phyloP scores from a whole-genome alignment of 2,329 filamentous ascomycete species.

The Ascochyta viciae-villosae region DNA sequence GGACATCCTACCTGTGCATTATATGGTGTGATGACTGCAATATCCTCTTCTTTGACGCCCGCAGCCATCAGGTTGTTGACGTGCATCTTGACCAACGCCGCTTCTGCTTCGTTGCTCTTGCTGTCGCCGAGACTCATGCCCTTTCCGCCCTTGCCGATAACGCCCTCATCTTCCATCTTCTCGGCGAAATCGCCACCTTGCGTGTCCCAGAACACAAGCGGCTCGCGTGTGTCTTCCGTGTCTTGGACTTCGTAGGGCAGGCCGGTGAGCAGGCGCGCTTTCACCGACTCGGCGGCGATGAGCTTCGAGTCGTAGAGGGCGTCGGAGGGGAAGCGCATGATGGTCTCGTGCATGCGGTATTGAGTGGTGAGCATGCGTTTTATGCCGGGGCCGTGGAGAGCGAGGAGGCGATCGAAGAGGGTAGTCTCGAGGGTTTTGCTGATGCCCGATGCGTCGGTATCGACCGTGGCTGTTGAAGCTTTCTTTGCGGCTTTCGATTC shows the following conservation, averaged over 20 bases:
- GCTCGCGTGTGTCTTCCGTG: conserved; percentile 85
- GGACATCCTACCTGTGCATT: conserved; percentile 75
- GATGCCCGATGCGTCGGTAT: conserved; percentile 45
- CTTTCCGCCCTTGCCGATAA: conserved; percentile 56
- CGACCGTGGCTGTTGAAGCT: conserved; percentile 38
- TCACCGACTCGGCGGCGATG: conserved; percentile 80
- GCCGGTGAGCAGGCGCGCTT: conserved; percentile 74
- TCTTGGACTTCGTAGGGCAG: conserved; percentile 78
- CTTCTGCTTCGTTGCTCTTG: conserved; percentile 93
- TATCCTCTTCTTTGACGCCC: conserved; percentile 81
- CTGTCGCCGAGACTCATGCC: conserved; percentile 70
- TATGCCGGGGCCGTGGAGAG: conserved; percentile 79
- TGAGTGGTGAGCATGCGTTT: conserved; percentile 96
- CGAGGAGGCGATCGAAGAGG: conserved; percentile 86
- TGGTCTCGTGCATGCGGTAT: conserved; percentile 96
- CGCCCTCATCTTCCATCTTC: conserved; percentile 75
- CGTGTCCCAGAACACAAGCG: conserved; percentile 93
- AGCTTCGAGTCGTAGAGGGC: conserved; percentile 85
- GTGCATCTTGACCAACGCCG: conserved; percentile 78
- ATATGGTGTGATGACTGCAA: conserved; percentile 94
- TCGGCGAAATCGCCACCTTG: conserved; percentile 93
- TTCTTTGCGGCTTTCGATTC: conserved; percentile 42
- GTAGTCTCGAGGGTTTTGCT: conserved; percentile 79
- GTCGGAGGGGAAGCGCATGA: conserved; percentile 93
- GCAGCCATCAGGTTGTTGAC: conserved; percentile 77